Evolutionary conservation across 768 basidiomycete species (phyloP).

Genomic region (Auricularia heimuer): DNA sequence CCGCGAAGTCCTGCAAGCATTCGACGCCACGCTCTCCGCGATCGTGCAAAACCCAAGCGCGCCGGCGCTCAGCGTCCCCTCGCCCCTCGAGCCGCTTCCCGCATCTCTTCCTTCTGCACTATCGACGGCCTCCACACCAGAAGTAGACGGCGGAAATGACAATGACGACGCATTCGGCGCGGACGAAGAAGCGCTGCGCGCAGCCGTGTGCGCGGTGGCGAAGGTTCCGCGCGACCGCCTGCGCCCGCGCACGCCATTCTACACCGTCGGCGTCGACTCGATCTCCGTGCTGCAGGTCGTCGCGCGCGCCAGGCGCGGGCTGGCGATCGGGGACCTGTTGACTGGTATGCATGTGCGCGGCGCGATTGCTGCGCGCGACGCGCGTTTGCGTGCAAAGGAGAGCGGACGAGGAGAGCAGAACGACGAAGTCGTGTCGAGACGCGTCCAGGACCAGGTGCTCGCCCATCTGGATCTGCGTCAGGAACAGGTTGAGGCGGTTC

Average conservation of each 20-base stretch:
- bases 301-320: slow-evolving; percentile 26
- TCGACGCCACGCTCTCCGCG: slow-evolving; percentile 15
- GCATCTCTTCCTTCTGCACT: background rate
- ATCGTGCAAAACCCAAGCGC: slow-evolving; percentile 15
- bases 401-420: background rate
- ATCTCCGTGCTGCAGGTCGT: slow-evolving; percentile 39
- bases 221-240: slow-evolving; percentile 23
- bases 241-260: slow-evolving; percentile 25
- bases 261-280: slow-evolving; percentile 38
- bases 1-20: slow-evolving; percentile 16
- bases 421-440: background rate
- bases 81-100: background rate
- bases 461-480: slow-evolving; percentile 8
- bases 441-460: background rate
- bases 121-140: background rate
- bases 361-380: slow-evolving; percentile 6
- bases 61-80: background rate
- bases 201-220: slow-evolving; percentile 14
- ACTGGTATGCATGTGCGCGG: slow-evolving; percentile 27
- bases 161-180: background rate
- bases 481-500: slow-evolving; percentile 8
- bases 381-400: background rate
- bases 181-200: slow-evolving; percentile 7
- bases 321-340: slow-evolving; percentile 31
- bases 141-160: background rate